Base-by-base conservation (phyloP, 805 yeast species). In the Gaillardinia entomophila region DNA sequence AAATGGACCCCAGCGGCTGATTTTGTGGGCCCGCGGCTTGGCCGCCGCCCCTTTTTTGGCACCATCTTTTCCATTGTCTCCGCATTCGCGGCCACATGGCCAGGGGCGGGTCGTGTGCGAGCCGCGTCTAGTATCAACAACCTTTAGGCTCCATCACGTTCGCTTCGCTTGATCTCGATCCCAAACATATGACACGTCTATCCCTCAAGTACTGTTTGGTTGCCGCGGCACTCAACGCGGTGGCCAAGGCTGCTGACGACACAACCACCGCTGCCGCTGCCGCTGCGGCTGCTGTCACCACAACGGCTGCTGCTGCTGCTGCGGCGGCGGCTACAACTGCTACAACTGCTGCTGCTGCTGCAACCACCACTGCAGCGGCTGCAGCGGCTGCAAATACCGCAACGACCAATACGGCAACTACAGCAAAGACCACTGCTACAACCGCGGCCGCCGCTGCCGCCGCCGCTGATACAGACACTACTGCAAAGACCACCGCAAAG, bases 291-390 rank as follows among this genome's bases (percentile, higher is more conserved):
- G 31, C 51, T 11, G 36, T 48, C 4, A 41, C 51, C 4, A 35
- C 49, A 5, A 35, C 52, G 11, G 35, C 52, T 10, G 40, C 36
- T 13, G 40, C 46, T 14, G 40, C 38, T 13, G 37, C 48, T 4
- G 35, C 47, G 3, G 38, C 49, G 3, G 34, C 51, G 10, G 35
- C 49, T 7, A 33, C 51, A 6, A 38, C 48, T 12, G 37, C 50
- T 12, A 36, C 43, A 12, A 41, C 45, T 16, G 40, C 45, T 14
- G 36, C 42, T 5, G 32, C 48, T 10, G 30, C 44, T 17, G 27
- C 41, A 2, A 28, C 43, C 2, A 33, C 46, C 8, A 37, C 49
- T 2, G 41, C 48, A 8, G 34, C 42, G 3, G 24, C 34, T 2
- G 29, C 37, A 6, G 43, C 45, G 10, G 32, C 48, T 2, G 38